A percentile compares a stretch with the other conserved stretches of the same genome.
phyloP scores from a whole-genome alignment of 345 rosid genomes.

The Kandelia obovata region DNA sequence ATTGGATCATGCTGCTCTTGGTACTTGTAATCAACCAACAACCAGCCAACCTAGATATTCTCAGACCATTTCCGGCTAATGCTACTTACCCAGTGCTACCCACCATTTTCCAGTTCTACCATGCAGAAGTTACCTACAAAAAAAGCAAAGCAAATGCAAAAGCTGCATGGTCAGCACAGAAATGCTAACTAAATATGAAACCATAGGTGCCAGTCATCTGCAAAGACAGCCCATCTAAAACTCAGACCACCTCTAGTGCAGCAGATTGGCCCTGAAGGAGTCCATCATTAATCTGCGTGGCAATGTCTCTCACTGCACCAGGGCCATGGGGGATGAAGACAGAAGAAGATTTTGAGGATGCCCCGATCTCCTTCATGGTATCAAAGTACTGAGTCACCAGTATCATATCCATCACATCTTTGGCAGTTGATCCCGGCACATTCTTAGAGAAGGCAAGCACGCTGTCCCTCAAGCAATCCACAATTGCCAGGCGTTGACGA shows the following conservation, averaged over 20 bases:
- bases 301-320: constrained; percentile 9
- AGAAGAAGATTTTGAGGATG: constrained; percentile 12
- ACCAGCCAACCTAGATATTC: too few relatives aligned
- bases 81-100: too few relatives aligned
- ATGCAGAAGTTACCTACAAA: too few relatives aligned
- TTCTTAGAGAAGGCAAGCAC: constrained; percentile 15
- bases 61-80: too few relatives aligned
- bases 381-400: constrained; percentile 16
- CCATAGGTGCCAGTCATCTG: too few relatives aligned
- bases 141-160: too few relatives aligned
- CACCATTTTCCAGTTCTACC: too few relatives aligned
- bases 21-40: too few relatives aligned
- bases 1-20: too few relatives aligned
- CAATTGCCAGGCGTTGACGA: constrained; percentile 15
- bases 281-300: constrained; percentile 10
- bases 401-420: constrained; percentile 14
- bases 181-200: too few relatives aligned
- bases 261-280: constrained; percentile 9
- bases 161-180: too few relatives aligned
- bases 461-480: constrained; percentile 8
- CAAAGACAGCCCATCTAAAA: too few relatives aligned
- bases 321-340: constrained; percentile 18
- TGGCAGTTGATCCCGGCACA: constrained; percentile 10
- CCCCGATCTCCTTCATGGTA: constrained; percentile 13
- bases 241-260: background rate